Conservation (phyloP, 495 filamentous ascomycete species). For the Amphirosellinia nigrospora region DNA sequence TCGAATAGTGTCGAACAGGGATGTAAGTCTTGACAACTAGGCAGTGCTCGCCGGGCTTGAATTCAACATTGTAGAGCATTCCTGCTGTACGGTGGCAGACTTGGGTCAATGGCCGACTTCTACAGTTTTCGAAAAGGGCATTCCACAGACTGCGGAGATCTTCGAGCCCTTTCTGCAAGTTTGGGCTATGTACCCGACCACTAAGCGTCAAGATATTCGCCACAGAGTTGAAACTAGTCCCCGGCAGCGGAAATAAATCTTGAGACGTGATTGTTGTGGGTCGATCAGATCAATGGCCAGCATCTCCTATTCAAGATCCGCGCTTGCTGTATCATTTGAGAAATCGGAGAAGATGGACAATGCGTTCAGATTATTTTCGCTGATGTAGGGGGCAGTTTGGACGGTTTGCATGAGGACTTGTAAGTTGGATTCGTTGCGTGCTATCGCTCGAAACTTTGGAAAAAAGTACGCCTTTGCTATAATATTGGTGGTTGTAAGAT, state of each 20-base stretch:
- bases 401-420: conserved; percentile 33
- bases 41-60: conserved; percentile 29
- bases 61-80: conserved; percentile 46
- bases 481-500: conserved; percentile 29
- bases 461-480: conserved; percentile 41
- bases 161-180: conserved; percentile 25
- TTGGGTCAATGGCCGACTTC: conserved; percentile 24
- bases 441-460: conserved; percentile 32
- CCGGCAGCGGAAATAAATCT: conserved; percentile 44
- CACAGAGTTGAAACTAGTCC: conserved; percentile 41
- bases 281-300: conserved; percentile 45
- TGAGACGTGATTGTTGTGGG: conserved; percentile 39
- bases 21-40: conserved; percentile 47
- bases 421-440: conserved; percentile 27
- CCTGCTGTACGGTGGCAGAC: conserved; percentile 42
- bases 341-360: conserved; percentile 29
- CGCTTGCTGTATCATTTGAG: conserved; percentile 14
- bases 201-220: conserved; percentile 42
- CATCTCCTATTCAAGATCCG: conserved; percentile 35
- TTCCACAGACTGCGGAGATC: conserved; percentile 30
- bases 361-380: conserved; percentile 21
- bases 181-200: conserved; percentile 21
- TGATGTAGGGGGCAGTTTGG: conserved; percentile 19
- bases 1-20: conserved; percentile 41
- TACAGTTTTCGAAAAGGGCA: conserved; percentile 19